Conservation (phyloP, 768 basidiomycete species). For the Phylloporus rhodoxanthus region DNA sequence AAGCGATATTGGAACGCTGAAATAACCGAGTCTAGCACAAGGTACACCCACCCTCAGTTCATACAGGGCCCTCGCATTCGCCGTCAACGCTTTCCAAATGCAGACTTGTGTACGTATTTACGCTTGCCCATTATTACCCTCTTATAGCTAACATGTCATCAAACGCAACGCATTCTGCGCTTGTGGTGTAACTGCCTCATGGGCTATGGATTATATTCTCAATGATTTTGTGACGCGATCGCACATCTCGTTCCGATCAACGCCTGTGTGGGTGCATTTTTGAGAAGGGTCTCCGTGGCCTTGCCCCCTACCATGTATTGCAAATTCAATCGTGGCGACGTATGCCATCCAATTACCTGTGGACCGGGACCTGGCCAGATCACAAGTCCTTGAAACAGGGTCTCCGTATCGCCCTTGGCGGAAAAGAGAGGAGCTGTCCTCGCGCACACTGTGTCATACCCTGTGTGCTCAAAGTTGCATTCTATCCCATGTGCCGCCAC, state of each 20-base stretch:
- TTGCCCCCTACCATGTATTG: conserved; percentile 19
- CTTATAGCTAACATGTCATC: conserved; percentile 14
- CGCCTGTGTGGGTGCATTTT: conserved; percentile 20
- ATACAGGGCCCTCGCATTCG: conserved; percentile 4
- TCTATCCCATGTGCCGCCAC: conserved; percentile 13
- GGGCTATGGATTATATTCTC: conserved; percentile 8
- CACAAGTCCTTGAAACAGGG: conserved; percentile 15
- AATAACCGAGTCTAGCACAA: neutral
- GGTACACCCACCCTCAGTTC: conserved; percentile 7
- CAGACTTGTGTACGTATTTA: conserved; percentile 25
- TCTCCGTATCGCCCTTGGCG: conserved; percentile 10
- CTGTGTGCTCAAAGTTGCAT: conserved; percentile 4
- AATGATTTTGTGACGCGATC: conserved; percentile 11
- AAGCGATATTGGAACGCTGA: neutral
- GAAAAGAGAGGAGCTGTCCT: neutral
- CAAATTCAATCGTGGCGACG: conserved; percentile 21
- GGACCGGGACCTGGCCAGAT: conserved; percentile 16
- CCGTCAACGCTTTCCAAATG: conserved; percentile 19
- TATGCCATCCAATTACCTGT: conserved; percentile 12
- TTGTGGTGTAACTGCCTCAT: conserved; percentile 16
- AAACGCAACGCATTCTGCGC: conserved; percentile 1
- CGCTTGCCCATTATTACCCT: conserved; percentile 18
- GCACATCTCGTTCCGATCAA: conserved; percentile 24
- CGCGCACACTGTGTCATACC: conserved; percentile 16
- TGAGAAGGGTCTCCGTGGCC: conserved; percentile 21